Conservation (phyloP, 805 yeast genomes). For the Ogataea wickerhamii region DNA sequence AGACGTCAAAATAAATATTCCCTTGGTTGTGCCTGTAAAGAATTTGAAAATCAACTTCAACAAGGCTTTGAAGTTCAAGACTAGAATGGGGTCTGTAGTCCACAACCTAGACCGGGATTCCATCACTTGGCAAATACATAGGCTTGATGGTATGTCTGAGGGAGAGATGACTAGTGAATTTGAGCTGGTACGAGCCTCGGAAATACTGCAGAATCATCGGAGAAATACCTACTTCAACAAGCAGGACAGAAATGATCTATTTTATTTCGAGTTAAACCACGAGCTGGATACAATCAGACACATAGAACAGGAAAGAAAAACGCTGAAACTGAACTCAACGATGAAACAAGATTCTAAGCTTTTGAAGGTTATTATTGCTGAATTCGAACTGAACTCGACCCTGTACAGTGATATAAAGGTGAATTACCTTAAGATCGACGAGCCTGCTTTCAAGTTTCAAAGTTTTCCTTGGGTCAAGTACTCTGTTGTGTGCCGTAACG, state of each 20-base stretch:
- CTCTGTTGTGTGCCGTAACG: constrained; percentile 35
- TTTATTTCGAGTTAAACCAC: constrained; percentile 28
- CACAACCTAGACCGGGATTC: constrained; percentile 69
- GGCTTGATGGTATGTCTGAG: constrained; percentile 52
- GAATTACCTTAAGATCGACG: constrained; percentile 64
- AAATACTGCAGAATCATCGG: constrained; percentile 16
- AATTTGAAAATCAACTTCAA: constrained; percentile 37
- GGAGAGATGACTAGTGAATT: constrained; percentile 36
- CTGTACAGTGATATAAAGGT: constrained; percentile 66
- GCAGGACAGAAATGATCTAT: constrained; percentile 33
- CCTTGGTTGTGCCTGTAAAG: constrained; percentile 38
- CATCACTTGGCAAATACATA: constrained; percentile 68
- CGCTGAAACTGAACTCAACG: constrained; percentile 1
- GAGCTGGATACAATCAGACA: constrained; percentile 34
- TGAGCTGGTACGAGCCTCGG: constrained; percentile 22
- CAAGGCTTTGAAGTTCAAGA: constrained; percentile 59
- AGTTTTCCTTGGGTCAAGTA: constrained; percentile 81
- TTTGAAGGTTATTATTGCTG: constrained; percentile 15
- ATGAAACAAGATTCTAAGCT: constrained; percentile 2
- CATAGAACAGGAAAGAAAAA: constrained; percentile 24
- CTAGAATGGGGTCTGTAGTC: constrained; percentile 67
- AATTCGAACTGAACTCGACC: constrained; percentile 60
- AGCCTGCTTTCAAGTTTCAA: constrained; percentile 50
- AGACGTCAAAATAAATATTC: constrained; percentile 56
- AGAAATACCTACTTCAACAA: constrained; percentile 25